Evolutionary conservation across 345 rosid genomes (phyloP).

Genomic region (Pseudoturritis turrita): DNA sequence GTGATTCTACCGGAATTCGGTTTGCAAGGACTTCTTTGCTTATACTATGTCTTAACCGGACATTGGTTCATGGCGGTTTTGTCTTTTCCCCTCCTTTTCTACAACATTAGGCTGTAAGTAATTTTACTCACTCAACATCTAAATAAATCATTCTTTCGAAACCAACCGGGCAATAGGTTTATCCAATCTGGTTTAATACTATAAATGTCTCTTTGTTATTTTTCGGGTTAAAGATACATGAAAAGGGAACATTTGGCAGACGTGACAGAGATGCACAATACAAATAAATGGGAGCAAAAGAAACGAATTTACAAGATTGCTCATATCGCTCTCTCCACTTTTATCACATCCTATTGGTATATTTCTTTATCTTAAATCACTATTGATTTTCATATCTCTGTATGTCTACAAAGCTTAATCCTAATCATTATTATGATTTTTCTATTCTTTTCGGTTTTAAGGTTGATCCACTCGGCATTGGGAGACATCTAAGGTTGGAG

Average conservation of each 20-base stretch:
- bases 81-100: conserved; percentile 52
- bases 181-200: not conserved
- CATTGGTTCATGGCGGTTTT: conserved; percentile 65
- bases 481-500: conserved; percentile 26
- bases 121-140: not conserved
- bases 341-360: conserved; percentile 79
- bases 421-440: not conserved
- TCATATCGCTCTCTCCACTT: conserved; percentile 57
- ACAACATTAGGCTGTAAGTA: conserved; percentile 61
- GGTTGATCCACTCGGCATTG: conserved; percentile 33
- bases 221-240: conserved; percentile 46
- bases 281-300: conserved; percentile 78
- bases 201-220: not conserved
- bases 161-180: not conserved
- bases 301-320: conserved; percentile 69
- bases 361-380: not conserved
- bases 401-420: not conserved
- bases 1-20: conserved; percentile 56
- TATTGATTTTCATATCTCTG: not conserved
- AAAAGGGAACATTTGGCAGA: conserved; percentile 63
- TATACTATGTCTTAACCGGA: conserved; percentile 53
- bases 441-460: not conserved
- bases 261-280: conserved; percentile 90
- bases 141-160: not conserved
- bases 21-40: conserved; percentile 47